A percentile compares a stretch with the other conserved stretches of the same genome.
Evolutionary conservation across 108 stramenopile genomes (phyloP).

Genomic region (Conticribra guillardii): DNA sequence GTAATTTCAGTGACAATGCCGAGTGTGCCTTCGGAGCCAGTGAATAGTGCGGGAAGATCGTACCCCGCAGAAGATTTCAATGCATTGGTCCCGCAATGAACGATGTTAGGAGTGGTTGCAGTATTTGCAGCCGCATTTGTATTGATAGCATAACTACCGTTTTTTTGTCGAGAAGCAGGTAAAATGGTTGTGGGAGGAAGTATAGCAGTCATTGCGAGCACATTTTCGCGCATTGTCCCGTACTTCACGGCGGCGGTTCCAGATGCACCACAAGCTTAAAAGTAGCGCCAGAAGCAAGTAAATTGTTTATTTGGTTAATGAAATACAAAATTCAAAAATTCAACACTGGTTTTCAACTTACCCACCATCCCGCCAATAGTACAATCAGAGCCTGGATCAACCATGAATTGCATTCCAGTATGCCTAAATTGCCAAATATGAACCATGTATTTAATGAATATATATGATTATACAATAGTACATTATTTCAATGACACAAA

Average conservation of each 20-base stretch:
- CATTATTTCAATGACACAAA: too few species aligned
- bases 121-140: too few species aligned
- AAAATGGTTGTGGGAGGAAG: conserved; percentile 66
- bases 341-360: background rate
- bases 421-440: conserved; percentile 34
- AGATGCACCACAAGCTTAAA: conserved; percentile 80
- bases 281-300: background rate
- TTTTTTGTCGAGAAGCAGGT: too few species aligned
- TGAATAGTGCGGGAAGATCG: conserved; percentile 82
- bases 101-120: conserved; percentile 31
- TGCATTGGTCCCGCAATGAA: conserved; percentile 65
- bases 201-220: conserved; percentile 82
- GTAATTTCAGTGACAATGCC: conserved; percentile 88
- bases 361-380: conserved; percentile 91
- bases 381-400: conserved; percentile 97
- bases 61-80: conserved; percentile 91
- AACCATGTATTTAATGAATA: conserved; percentile 32
- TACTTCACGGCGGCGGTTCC: conserved; percentile 96
- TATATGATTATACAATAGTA: conserved; percentile 18
- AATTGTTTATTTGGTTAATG: background rate
- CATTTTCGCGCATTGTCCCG: conserved; percentile 94
- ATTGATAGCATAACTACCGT: too few species aligned
- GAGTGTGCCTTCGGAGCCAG: conserved; percentile 85
- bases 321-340: background rate
- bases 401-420: conserved; percentile 90